phyloP scores from a whole-genome alignment of 768 basidiomycete species.

The Kockovaella imperatae region DNA sequence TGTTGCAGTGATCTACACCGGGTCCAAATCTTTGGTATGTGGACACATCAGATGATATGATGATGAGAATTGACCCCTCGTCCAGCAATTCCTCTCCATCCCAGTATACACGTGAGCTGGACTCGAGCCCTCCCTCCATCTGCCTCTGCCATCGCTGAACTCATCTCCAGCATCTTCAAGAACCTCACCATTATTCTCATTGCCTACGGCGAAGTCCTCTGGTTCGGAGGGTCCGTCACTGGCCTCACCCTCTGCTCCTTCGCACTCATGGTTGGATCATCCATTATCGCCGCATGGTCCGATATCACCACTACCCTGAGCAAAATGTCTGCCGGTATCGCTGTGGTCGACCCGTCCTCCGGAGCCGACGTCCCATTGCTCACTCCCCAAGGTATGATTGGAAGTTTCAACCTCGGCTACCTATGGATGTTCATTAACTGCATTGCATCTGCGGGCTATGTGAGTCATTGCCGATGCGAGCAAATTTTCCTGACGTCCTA shows the following conservation, averaged over 20 bases:
- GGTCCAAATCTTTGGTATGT: conserved; percentile 89
- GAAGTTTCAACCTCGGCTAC: conserved; percentile 70
- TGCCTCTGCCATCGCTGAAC: background rate
- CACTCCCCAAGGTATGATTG: conserved; percentile 41
- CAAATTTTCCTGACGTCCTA: no score
- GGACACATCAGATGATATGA: background rate
- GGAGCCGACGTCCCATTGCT: conserved; percentile 40
- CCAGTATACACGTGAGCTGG: conserved; percentile 70
- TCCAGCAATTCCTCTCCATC: conserved; percentile 90
- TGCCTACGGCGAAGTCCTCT: conserved; percentile 88
- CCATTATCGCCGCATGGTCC: conserved; percentile 91
- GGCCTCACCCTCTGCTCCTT: conserved; percentile 82
- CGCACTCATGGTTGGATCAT: conserved; percentile 90
- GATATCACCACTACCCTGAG: conserved; percentile 58
- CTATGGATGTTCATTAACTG: conserved; percentile 96
- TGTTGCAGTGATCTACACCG: conserved; percentile 93
- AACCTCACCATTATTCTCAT: conserved; percentile 99
- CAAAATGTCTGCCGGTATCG: conserved; percentile 26
- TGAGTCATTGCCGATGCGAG: conserved; percentile 46
- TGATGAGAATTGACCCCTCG: conserved; percentile 3
- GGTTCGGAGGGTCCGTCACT: conserved; percentile 88
- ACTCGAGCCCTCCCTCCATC: background rate
- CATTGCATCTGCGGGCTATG: conserved; percentile 79
- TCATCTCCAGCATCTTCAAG: conserved; percentile 66
- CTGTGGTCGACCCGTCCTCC: conserved; percentile 36